Conservation (phyloP, 768 basidiomycete species). For the Hygrophorus pudorinus region DNA sequence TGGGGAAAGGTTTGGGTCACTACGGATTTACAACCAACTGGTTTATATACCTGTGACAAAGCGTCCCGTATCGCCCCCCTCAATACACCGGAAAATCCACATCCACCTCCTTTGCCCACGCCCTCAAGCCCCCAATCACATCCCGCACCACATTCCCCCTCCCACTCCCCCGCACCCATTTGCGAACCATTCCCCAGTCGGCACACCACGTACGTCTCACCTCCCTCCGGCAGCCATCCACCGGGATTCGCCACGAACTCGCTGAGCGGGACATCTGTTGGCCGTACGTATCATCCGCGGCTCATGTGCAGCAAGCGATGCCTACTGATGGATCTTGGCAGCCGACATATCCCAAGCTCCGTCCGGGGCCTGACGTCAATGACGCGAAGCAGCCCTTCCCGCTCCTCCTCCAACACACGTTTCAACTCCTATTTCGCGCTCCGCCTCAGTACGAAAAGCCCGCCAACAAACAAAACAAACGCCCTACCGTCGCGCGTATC, state of each 20-base stretch:
- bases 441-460: background rate
- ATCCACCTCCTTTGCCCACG: slow-evolving; percentile 74
- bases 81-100: slow-evolving; percentile 73
- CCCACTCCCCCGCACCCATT: slow-evolving; percentile 49
- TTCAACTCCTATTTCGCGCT: slow-evolving; percentile 38
- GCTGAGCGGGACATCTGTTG: slow-evolving; percentile 63
- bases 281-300: background rate
- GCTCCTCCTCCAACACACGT: slow-evolving; percentile 20
- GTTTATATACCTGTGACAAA: too few relatives aligned
- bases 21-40: too few relatives aligned
- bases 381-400: slow-evolving; percentile 29
- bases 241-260: slow-evolving; percentile 55
- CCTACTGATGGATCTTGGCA: slow-evolving; percentile 65
- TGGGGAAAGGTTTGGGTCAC: too few relatives aligned
- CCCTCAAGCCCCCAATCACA: slow-evolving; percentile 71
- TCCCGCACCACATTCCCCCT: slow-evolving; percentile 39
- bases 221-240: slow-evolving; percentile 16
- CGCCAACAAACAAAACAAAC: background rate
- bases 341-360: slow-evolving; percentile 81
- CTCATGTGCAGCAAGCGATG: background rate
- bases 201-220: slow-evolving; percentile 54
- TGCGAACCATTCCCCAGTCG: slow-evolving; percentile 91
- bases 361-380: slow-evolving; percentile 73
- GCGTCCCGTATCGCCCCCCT: too few relatives aligned
- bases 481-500: slow-evolving; percentile 23